phyloP scores from a whole-genome alignment of 495 filamentous ascomycete genomes.

The Venustampulla echinocandica region DNA sequence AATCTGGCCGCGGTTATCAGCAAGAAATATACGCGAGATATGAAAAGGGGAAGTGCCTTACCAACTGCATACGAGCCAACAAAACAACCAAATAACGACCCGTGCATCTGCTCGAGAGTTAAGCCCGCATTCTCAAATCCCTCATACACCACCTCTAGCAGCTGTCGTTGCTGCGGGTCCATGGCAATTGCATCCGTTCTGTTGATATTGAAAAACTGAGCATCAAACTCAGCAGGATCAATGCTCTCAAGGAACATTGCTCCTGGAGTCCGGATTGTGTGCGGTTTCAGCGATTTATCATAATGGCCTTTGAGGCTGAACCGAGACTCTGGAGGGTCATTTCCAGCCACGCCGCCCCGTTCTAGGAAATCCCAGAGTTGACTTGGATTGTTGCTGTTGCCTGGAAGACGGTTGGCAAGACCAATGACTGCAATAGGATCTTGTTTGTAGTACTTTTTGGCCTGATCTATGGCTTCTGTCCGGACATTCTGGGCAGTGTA shows the following conservation, averaged over 20 bases:
- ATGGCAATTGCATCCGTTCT: constrained; percentile 38
- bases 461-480: not conserved
- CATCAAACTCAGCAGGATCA: constrained; percentile 47
- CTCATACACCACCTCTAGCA: constrained; percentile 42
- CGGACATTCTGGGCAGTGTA: too few species aligned
- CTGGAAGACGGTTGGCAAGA: constrained; percentile 51
- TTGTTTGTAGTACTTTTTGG: constrained; percentile 1
- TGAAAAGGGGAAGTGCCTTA: not conserved
- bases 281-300: constrained; percentile 2
- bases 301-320: constrained; percentile 41
- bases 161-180: constrained; percentile 48
- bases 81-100: constrained; percentile 22
- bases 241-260: constrained; percentile 32
- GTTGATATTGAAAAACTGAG: constrained; percentile 37
- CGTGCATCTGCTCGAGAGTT: constrained; percentile 21
- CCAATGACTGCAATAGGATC: constrained; percentile 53
- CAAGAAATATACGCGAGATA: constrained; percentile 24
- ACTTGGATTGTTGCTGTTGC: constrained; percentile 37
- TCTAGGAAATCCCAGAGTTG: constrained; percentile 48
- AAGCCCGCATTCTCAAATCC: constrained; percentile 15
- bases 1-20: constrained; percentile 32
- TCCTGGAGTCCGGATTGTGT: constrained; percentile 8
- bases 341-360: constrained; percentile 13
- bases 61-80: constrained; percentile 25
- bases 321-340: constrained; percentile 33